Percentiles rank a stretch among this genome's conserved stretches.
Conservation (phyloP, 163 green algal genomes). For the Scenedesmus sp. region DNA sequence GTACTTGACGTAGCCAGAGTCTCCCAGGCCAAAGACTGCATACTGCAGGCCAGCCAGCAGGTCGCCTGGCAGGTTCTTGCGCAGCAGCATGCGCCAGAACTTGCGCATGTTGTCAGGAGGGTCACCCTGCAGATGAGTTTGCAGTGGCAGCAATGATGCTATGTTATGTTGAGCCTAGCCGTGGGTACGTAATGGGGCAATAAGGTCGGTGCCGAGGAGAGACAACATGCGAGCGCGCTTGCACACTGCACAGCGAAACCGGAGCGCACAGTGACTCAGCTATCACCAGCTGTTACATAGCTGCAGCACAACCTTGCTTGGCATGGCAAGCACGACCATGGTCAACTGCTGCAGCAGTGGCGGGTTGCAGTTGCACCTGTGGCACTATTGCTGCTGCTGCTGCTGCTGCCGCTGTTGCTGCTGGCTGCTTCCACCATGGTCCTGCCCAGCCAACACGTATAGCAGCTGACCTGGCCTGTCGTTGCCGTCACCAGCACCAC, state of each 20-base stretch:
- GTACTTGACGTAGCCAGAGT: constrained; percentile 96
- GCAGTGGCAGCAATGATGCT: not conserved
- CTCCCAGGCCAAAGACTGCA: constrained; percentile 96
- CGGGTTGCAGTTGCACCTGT: not conserved
- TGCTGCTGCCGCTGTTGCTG: not conserved
- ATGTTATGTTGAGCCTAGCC: too few species aligned
- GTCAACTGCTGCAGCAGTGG: not conserved
- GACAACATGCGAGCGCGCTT: not conserved
- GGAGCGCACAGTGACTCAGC: too few species aligned
- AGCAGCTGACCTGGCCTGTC: constrained; percentile 78
- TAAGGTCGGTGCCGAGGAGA: too few species aligned
- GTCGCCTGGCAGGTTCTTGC: constrained; percentile 82
- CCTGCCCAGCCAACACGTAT: not conserved
- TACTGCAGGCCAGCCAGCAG: constrained; percentile 70
- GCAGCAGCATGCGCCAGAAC: constrained; percentile 95
- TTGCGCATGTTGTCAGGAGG: constrained; percentile 86
- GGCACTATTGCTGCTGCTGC: not conserved
- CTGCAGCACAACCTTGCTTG: too few species aligned
- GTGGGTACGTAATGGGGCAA: too few species aligned
- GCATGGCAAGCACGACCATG: too few species aligned
- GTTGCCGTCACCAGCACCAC: constrained; percentile 86
- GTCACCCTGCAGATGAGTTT: constrained; percentile 79
- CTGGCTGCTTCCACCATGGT: not conserved
- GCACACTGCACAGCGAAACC: not conserved
- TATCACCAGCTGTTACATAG: too few species aligned